Evolutionary conservation across 192 early-diverging fungal genomes (phyloP).

Genomic region (Ambispora gerdemannii): DNA sequence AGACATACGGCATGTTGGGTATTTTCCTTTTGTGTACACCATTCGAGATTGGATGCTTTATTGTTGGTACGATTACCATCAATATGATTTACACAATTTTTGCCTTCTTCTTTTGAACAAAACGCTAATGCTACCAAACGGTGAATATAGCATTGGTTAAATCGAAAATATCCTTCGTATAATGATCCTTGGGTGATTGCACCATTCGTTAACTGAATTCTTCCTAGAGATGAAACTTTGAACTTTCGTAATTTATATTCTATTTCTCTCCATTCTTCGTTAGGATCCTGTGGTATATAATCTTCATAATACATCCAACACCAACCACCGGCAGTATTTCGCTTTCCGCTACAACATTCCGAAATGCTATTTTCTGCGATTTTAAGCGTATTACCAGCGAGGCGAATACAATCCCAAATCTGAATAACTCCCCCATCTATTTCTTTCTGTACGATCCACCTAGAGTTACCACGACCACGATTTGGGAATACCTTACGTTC

Average conservation of each 20-base stretch:
- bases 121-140: too few species aligned
- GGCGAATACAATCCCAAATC: neutral
- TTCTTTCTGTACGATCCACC: neutral
- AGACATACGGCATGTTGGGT: slow-evolving; percentile 24
- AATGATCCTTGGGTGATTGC: slow-evolving; percentile 1
- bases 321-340: too few species aligned
- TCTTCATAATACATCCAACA: too few species aligned
- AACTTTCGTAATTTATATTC: too few species aligned
- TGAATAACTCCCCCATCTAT: slow-evolving; percentile 8
- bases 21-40: slow-evolving; percentile 26
- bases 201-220: slow-evolving; percentile 1
- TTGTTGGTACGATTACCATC: too few species aligned
- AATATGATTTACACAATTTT: too few species aligned
- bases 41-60: too few species aligned
- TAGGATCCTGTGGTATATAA: too few species aligned
- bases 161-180: neutral
- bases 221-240: slow-evolving; percentile 7
- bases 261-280: too few species aligned
- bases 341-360: slow-evolving; percentile 15
- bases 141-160: too few species aligned
- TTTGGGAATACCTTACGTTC: too few species aligned
- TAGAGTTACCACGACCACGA: slow-evolving; percentile 9
- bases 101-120: neutral
- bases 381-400: slow-evolving; percentile 6
- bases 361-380: neutral